Percentiles rank a stretch among this genome's conserved stretches.
These are phyloP conservation scores for Naumovozyma castellii DNA, from an alignment of 805 yeast species.

Conservation along the genomic window DNA sequence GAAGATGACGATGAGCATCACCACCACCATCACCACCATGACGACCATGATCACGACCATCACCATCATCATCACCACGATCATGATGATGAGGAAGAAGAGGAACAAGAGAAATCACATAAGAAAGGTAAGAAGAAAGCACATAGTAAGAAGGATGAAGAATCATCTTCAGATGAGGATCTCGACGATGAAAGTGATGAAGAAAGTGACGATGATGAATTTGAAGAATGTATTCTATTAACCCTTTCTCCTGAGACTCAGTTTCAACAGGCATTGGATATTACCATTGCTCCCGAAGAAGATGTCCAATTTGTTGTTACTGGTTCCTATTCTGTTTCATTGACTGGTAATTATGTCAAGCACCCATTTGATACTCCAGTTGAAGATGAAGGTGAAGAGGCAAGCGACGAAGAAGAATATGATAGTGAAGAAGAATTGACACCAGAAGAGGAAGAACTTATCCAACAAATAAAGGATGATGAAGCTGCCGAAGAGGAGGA, in stretches of 20 bases:
- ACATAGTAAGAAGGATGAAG: conserved; percentile 31
- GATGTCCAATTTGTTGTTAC: conserved; percentile 90
- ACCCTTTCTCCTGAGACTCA: conserved; percentile 80
- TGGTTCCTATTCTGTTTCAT: conserved; percentile 88
- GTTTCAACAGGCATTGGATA: conserved; percentile 83
- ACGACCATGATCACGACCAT: not conserved
- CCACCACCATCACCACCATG: not conserved
- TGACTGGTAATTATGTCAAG: conserved; percentile 91
- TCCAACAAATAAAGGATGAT: conserved; percentile 55
- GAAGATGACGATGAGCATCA: conserved; percentile 30
- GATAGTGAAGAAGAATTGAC: conserved; percentile 31
- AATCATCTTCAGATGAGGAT: conserved; percentile 39
- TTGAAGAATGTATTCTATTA: conserved; percentile 77
- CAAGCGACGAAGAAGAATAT: conserved; percentile 32
- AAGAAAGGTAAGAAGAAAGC: conserved; percentile 30
- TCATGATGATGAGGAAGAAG: conserved; percentile 38
- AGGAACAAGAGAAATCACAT: conserved; percentile 33
- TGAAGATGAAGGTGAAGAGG: conserved; percentile 40
- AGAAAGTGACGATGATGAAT: conserved; percentile 60
- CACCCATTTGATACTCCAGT: conserved; percentile 69
- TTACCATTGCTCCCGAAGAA: conserved; percentile 87
- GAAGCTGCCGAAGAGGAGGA: conserved; percentile 60
- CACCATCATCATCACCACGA: conserved; percentile 21
- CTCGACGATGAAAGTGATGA: conserved; percentile 49
- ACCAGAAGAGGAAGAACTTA: conserved; percentile 40